Conservation (phyloP, 2,329 filamentous ascomycete genomes). For the Xylariaceae sp. region DNA sequence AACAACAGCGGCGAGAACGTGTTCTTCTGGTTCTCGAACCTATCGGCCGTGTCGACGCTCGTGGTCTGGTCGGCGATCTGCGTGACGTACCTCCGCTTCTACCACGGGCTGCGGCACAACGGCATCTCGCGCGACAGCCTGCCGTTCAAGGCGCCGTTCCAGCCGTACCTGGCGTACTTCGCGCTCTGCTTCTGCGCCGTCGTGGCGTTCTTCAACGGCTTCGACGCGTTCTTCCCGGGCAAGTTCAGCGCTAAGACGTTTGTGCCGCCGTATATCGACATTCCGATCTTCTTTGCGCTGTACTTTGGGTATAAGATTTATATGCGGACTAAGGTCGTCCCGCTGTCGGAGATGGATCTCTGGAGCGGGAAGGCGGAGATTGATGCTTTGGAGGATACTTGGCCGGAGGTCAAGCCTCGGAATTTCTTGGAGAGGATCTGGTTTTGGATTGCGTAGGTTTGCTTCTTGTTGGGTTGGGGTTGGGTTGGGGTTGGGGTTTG, state of each 20-base stretch:
- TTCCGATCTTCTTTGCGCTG: constrained; percentile 61
- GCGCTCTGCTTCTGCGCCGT: constrained; percentile 57
- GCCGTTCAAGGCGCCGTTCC: constrained; percentile 60
- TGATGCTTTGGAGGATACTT: constrained; percentile 37
- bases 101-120: constrained; percentile 60
- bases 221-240: constrained; percentile 64
- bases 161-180: constrained; percentile 66
- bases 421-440: constrained; percentile 40
- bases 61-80: constrained; percentile 66
- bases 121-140: constrained; percentile 60
- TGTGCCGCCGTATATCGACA: constrained; percentile 65
- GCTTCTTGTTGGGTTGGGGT: neutral
- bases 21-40: constrained; percentile 42
- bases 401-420: constrained; percentile 35
- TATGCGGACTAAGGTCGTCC: constrained; percentile 52
- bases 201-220: constrained; percentile 69
- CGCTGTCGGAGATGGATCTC: constrained; percentile 37
- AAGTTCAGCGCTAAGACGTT: constrained; percentile 48
- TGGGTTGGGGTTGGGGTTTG: too few relatives aligned
- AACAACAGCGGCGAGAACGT: constrained; percentile 44
- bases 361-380: constrained; percentile 41
- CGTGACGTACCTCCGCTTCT: constrained; percentile 66
- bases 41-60: constrained; percentile 65
- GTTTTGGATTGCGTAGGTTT: constrained; percentile 38
- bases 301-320: constrained; percentile 64